Evolutionary conservation across 2,329 filamentous ascomycete genomes (phyloP), one percentile per base, ranked within the genome.

Genomic region (Claviceps arundinis): DNA sequence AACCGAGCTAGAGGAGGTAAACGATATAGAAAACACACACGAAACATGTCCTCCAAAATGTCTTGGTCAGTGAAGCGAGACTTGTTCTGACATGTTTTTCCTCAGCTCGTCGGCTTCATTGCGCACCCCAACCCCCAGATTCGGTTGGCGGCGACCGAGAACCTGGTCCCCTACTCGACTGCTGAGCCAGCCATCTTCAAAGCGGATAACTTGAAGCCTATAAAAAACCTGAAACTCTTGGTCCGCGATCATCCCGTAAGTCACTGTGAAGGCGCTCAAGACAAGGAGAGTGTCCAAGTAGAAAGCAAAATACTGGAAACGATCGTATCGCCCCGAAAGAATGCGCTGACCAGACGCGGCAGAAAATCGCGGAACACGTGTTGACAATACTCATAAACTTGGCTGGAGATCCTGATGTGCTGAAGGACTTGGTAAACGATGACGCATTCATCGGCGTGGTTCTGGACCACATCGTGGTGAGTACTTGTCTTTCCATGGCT

Each of bases 361-460:
- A 94, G 82, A 81, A 85, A 66, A 95, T 96, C 55, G 87, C 91
- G n/a, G 88, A 93, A 65, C 86, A 95, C 80, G 90, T 87, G 40
- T 71, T 96, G 59, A 94, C 83, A 14, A 91, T 96, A 59, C 82
- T 98, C 56, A 80, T 97, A 61, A 96, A 95, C 65, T 73, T 93
- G 16, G 85, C 87, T 1, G 81, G 81, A 16, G 90, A 97, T 60
- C 71, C 73, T 13, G 86, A 90, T 50, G 74, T 97, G 3, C 72
- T 95, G 42, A 77, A 87, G 57, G 73, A 72, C 50, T 72, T 97
- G 22, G 84, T 82, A 0, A 80, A 78, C 17, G 91, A 98, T 64
- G 84, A 95, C 52, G 80, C 76, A 24, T 95, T 97, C 58, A 66
- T 97, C 9, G 83, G 89, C 55, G 75, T 80, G 2, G 65, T 96